Conservation (phyloP, 768 basidiomycete species). For the Phlebiopsis gigantea region DNA sequence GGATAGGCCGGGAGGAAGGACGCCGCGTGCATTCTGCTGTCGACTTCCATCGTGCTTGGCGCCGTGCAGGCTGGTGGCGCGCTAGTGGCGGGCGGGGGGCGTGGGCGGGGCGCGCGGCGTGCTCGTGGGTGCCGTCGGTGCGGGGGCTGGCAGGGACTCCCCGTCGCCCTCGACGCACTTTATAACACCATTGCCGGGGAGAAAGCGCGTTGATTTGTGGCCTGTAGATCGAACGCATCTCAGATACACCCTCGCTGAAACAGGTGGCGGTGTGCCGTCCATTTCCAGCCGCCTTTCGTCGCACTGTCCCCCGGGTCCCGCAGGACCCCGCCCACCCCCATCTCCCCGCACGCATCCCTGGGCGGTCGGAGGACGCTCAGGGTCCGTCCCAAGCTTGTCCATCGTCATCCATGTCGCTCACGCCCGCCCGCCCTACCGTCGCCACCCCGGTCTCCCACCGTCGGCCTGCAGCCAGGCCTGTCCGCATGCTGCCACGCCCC, state of each 20-base stretch:
- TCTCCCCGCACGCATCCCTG: not conserved
- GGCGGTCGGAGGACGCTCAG: not conserved
- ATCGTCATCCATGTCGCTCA: not conserved
- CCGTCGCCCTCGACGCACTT: not conserved
- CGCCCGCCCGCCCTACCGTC: too few species aligned
- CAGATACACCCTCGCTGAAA: constrained; percentile 1
- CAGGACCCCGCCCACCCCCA: not conserved
- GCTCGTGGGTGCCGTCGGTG: not conserved
- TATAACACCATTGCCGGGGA: constrained; percentile 13
- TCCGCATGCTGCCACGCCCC: not conserved
- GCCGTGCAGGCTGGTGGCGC: constrained; percentile 11
- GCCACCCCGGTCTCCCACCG: too few species aligned
- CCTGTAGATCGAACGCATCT: constrained; percentile 8
- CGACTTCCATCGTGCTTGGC: constrained; percentile 20
- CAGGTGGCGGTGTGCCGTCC: not conserved
- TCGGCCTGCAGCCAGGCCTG: too few species aligned
- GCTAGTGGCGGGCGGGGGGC: constrained; percentile 2
- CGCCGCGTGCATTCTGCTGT: constrained; percentile 18
- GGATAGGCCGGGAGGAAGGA: constrained; percentile 16
- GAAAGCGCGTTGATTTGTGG: constrained; percentile 12
- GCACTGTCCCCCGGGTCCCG: not conserved
- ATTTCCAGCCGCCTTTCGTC: not conserved
- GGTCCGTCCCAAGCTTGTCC: too few species aligned
- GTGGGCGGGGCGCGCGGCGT: constrained; percentile 9
- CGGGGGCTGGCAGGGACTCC: not conserved